phyloP scores from a whole-genome alignment of 768 basidiomycete species.

The Mrakia frigida region DNA sequence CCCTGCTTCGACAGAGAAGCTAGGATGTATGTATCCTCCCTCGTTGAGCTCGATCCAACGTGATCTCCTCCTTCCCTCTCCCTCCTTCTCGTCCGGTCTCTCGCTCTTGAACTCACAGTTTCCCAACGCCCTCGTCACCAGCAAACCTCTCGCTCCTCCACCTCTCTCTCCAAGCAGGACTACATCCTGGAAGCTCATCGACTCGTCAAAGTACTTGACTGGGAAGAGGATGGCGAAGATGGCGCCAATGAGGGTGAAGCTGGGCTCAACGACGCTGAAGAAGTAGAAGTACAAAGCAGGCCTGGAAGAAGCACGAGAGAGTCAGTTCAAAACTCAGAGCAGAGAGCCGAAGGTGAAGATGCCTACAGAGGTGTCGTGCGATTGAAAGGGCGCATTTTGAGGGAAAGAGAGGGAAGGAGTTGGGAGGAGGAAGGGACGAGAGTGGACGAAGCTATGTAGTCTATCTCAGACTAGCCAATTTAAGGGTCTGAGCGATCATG shows the following conservation, averaged over 20 bases:
- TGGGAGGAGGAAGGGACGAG: background rate
- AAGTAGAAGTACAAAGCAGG: constrained; percentile 35
- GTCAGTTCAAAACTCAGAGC: background rate
- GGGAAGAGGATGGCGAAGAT: constrained; percentile 40
- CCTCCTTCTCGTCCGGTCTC: background rate
- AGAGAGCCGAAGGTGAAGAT: too few species aligned
- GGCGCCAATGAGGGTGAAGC: constrained; percentile 39
- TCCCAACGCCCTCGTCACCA: background rate
- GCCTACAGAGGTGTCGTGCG: background rate
- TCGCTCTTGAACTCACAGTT: background rate
- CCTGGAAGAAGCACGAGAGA: background rate
- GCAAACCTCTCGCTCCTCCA: constrained; percentile 37
- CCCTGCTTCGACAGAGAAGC: too few species aligned
- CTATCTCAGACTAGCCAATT: too few species aligned
- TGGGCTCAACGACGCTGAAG: constrained; percentile 40
- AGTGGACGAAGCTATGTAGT: too few species aligned
- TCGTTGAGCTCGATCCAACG: too few species aligned
- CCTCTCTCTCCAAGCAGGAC: constrained; percentile 35
- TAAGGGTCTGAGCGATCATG: too few species aligned
- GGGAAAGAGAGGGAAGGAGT: background rate
- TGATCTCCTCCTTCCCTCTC: too few species aligned
- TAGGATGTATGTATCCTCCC: too few species aligned
- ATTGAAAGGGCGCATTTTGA: background rate
- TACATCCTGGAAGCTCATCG: constrained; percentile 35
- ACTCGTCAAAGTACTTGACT: constrained; percentile 36